Conservation (phyloP, 768 basidiomycete genomes). For the Russula sp. region DNA sequence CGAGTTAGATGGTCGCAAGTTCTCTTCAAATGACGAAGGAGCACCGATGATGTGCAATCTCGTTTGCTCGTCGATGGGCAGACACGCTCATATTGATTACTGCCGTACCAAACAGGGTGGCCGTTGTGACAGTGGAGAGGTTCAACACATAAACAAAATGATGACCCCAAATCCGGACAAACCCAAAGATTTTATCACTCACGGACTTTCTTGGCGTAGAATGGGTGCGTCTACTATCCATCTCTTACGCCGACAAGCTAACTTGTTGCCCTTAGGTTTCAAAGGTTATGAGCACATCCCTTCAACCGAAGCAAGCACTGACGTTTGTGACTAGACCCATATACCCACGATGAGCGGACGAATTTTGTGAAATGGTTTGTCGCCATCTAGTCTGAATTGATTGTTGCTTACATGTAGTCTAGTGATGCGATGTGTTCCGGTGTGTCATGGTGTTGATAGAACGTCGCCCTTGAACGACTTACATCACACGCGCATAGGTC, state of each 20-base stretch:
- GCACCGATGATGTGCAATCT: slow-evolving; percentile 60
- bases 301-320: background rate
- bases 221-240: slow-evolving; percentile 35
- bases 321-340: slow-evolving; percentile 39
- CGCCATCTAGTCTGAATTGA: background rate
- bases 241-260: slow-evolving; percentile 5
- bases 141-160: slow-evolving; percentile 37
- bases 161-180: slow-evolving; percentile 41
- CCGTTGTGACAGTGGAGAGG: slow-evolving; percentile 36
- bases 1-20: slow-evolving; percentile 50
- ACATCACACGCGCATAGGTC: slow-evolving; percentile 29
- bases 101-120: slow-evolving; percentile 37
- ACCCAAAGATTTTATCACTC: slow-evolving; percentile 48
- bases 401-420: background rate
- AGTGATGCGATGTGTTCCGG: slow-evolving; percentile 49
- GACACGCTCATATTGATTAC: slow-evolving; percentile 52
- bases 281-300: slow-evolving; percentile 31
- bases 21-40: slow-evolving; percentile 46
- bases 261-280: slow-evolving; percentile 35
- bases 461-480: background rate
- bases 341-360: slow-evolving; percentile 46
- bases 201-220: slow-evolving; percentile 50
- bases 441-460: slow-evolving; percentile 14
- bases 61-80: slow-evolving; percentile 45
- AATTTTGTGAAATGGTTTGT: slow-evolving; percentile 49